phyloP scores from a whole-genome alignment of 2,329 filamentous ascomycete species.

The Coniella vitis region DNA sequence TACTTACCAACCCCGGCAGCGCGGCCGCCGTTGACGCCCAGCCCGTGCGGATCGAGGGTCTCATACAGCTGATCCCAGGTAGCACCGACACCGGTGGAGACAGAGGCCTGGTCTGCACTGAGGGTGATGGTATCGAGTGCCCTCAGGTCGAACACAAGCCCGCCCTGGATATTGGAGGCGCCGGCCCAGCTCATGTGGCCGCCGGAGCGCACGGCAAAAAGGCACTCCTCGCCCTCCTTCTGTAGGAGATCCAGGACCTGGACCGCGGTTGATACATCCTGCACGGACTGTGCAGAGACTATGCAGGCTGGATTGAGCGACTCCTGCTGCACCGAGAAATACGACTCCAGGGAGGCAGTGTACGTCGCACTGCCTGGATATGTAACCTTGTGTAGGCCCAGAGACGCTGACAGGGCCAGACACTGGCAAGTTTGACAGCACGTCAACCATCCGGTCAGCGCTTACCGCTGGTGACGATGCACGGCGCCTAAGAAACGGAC shows the following conservation, averaged over 20 bases:
- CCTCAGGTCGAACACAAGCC: background rate
- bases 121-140: background rate
- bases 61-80: conserved; percentile 25
- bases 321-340: background rate
- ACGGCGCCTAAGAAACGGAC: no score
- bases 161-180: background rate
- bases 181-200: background rate
- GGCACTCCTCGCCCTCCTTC: background rate
- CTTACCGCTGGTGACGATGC: no score
- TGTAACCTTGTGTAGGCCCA: background rate
- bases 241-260: background rate
- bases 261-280: background rate
- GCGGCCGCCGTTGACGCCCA: conserved; percentile 23
- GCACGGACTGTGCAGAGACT: background rate
- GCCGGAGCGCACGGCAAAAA: conserved; percentile 1
- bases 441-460: no score
- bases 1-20: conserved; percentile 21
- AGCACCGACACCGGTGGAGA: conserved; percentile 25
- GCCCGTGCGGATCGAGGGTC: conserved; percentile 18
- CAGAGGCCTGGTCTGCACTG: conserved; percentile 20
- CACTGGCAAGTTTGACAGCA: no score
- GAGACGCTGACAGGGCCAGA: no score
- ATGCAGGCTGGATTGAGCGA: background rate
- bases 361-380: background rate
- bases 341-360: background rate